Percentiles rank a stretch among this genome's conserved stretches.
Conservation (phyloP, 1,284 basidiomycete species). For the Leccinum laetum region DNA sequence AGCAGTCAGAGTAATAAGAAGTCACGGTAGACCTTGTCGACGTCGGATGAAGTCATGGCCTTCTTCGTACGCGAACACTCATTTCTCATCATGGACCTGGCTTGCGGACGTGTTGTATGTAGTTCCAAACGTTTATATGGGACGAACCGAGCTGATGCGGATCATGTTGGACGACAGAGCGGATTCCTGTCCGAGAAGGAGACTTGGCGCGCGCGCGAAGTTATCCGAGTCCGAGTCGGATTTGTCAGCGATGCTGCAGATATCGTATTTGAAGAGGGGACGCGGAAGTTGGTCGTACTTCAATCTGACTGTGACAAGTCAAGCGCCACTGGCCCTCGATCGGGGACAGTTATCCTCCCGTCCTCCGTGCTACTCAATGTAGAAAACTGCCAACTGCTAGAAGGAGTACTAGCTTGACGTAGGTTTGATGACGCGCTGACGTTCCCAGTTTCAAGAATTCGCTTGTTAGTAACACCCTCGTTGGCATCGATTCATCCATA, state of each 20-base stretch:
- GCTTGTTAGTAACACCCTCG: too few relatives aligned
- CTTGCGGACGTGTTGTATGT: background rate
- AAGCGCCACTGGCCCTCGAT: background rate
- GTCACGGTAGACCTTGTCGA: slow-evolving; percentile 14
- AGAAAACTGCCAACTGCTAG: slow-evolving; percentile 6
- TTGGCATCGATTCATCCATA: background rate
- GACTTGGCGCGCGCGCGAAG: background rate
- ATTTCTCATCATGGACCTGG: background rate
- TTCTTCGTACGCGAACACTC: slow-evolving; percentile 14
- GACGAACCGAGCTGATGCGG: background rate
- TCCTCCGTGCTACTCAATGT: too few relatives aligned
- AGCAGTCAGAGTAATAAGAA: slow-evolving; percentile 12
- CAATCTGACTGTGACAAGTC: slow-evolving; percentile 9
- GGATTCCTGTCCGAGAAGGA: background rate
- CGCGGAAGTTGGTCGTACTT: slow-evolving; percentile 1
- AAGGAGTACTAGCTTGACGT: background rate
- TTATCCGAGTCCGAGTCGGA: background rate
- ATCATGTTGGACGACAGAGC: background rate
- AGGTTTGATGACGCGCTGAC: slow-evolving; percentile 1
- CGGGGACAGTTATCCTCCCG: background rate
- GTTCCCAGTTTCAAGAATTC: slow-evolving; percentile 7
- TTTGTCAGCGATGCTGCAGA: slow-evolving; percentile 1
- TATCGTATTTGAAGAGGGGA: background rate
- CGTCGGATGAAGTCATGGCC: slow-evolving; percentile 9
- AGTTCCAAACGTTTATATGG: background rate